A percentile compares a stretch with the other conserved stretches of the same genome.
phyloP scores from a whole-genome alignment of 2,329 filamentous ascomycete genomes.

The Simplicillium sp. region DNA sequence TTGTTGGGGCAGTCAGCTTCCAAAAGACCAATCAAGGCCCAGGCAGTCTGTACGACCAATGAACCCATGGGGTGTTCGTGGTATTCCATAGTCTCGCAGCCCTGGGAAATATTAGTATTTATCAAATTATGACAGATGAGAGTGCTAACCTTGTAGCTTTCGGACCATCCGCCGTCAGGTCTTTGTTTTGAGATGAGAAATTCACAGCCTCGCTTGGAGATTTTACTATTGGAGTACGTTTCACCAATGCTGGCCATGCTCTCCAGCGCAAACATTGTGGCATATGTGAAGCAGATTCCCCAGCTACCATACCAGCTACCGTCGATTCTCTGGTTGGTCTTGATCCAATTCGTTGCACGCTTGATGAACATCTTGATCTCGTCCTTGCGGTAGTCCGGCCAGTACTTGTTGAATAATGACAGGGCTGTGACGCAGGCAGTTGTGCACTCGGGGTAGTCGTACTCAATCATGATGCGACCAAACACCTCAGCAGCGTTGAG shows the following conservation, averaged over 20 bases:
- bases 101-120: constrained; percentile 29
- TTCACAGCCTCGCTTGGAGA: constrained; percentile 67
- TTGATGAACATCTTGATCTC: constrained; percentile 69
- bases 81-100: constrained; percentile 70
- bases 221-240: constrained; percentile 62
- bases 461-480: constrained; percentile 95
- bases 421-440: constrained; percentile 87
- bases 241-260: constrained; percentile 75
- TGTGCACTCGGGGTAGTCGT: constrained; percentile 96
- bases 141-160: constrained; percentile 64
- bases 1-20: constrained; percentile 73
- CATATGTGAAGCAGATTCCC: constrained; percentile 98
- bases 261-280: constrained; percentile 91
- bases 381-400: constrained; percentile 65
- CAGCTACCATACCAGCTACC: constrained; percentile 98
- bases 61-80: constrained; percentile 64
- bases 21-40: constrained; percentile 75
- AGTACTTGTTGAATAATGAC: constrained; percentile 70
- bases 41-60: constrained; percentile 91
- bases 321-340: constrained; percentile 64
- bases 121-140: neutral
- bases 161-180: constrained; percentile 89
- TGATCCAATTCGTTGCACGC: constrained; percentile 74
- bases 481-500: constrained; percentile 97
- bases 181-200: constrained; percentile 82